Base-by-base conservation (phyloP, 169 alveolate species). In the Cryptosporidium ryanae region DNA sequence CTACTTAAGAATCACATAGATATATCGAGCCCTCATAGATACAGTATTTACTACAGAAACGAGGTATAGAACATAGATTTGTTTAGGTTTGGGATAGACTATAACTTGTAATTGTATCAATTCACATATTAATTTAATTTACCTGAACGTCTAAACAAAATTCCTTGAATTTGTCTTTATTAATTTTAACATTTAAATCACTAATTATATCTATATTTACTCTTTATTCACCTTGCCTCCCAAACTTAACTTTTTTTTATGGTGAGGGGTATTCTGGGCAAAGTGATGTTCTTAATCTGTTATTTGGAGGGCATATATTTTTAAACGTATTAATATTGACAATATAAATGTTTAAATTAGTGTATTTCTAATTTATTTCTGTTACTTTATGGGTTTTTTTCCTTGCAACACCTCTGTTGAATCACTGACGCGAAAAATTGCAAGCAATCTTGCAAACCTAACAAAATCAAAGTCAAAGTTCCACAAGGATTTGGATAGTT, bases 341-440 rank as follows among this genome's bases (percentile, higher is more conserved):
- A 23, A 64, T 38, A 38, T 64, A 32, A 64, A 64, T 64, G 76
- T 5, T 34, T 27, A 27, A 34, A 64, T 38, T 64, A 34, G 38
- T 64, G 12, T 23, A 38, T 29, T 8, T 29, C 13, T 34, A n/a
- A 34, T 0, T 15, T 18, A 25, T 61, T 18, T 27, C 32, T 61
- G 50, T 34, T 8, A 34, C 2, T 48, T 43, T 44, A 68, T 68
- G 83, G 66, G 66, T 17, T 23, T 46, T 17, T 68, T 38, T n/a
- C 38, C 38, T 68, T 68, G 83, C 23, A 50, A 50, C 31, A 15
- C 46, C 23, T 66, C 83, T 6, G n/a, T 25, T 8, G 34, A 52
- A 68, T 50, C 43, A 27, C 31, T 18, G 13, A 49, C 32, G 25
- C 83, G 52, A 32, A 76, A 61, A 59, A 76, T 76, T 54, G 21